phyloP scores from a whole-genome alignment of 2,329 filamentous ascomycete genomes.

The Clarireedia monteithiana region DNA sequence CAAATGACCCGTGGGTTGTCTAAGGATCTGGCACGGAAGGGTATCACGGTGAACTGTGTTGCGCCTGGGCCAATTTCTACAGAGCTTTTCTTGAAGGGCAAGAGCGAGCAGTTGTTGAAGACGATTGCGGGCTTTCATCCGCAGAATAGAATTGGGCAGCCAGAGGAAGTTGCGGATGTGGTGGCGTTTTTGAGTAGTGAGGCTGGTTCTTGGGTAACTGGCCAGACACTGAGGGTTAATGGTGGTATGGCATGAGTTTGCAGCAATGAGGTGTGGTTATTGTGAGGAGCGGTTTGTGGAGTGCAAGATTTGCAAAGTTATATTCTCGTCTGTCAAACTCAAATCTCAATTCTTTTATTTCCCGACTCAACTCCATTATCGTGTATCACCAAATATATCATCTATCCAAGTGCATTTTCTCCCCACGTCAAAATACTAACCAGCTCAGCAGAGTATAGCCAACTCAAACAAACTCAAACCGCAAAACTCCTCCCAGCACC shows the following conservation, averaged over 20 bases:
- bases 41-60: conserved; percentile 42
- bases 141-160: conserved; percentile 36
- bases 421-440: too few species aligned
- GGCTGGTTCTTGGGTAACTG: conserved; percentile 19
- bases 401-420: too few species aligned
- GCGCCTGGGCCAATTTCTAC: conserved; percentile 45
- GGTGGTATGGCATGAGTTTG: conserved; percentile 21
- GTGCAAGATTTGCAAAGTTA: too few species aligned
- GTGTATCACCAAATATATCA: background rate
- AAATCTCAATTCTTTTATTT: too few species aligned
- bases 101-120: conserved; percentile 34
- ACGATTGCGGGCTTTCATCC: conserved; percentile 35
- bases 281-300: too few species aligned
- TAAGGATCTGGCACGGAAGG: conserved; percentile 41
- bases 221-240: conserved; percentile 24
- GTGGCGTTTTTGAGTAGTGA: conserved; percentile 33
- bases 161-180: conserved; percentile 40
- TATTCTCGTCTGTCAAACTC: too few species aligned
- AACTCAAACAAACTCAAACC: too few species aligned
- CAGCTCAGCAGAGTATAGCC: too few species aligned
- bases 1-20: conserved; percentile 43
- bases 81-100: conserved; percentile 40
- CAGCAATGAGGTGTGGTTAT: too few species aligned
- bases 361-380: too few species aligned
- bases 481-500: too few species aligned